Conservation (phyloP, 345 rosid genomes). For the Acer negundo region DNA sequence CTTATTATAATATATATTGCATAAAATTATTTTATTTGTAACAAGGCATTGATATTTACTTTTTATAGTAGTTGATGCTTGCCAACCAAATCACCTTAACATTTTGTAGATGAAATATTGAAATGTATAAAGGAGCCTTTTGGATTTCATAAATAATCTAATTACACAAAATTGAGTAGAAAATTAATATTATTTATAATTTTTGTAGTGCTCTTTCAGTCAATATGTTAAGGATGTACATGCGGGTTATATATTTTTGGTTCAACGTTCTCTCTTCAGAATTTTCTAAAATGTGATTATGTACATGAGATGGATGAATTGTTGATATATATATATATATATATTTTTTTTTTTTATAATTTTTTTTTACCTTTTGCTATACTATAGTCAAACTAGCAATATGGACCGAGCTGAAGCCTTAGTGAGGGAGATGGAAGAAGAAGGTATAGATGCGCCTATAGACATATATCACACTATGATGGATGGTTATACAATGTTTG, state of each 20-base stretch:
- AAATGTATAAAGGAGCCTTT: background rate
- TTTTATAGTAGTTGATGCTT: background rate
- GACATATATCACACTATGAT: constrained; percentile 96
- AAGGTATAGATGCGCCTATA: constrained; percentile 93
- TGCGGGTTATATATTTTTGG: background rate
- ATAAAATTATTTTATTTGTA: background rate
- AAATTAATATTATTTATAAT: constrained; percentile 1
- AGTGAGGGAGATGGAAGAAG: constrained; percentile 96
- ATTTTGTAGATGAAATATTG: background rate
- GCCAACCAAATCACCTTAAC: background rate
- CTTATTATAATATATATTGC: background rate
- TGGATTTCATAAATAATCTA: background rate
- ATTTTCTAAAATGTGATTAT: background rate
- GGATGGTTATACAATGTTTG: constrained; percentile 89
- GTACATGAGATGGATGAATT: background rate
- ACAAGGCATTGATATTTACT: background rate
- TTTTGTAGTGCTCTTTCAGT: background rate
- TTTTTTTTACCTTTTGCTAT: constrained; percentile 9
- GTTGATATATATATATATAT: background rate
- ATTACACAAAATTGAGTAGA: background rate
- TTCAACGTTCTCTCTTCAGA: background rate
- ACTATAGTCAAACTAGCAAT: constrained; percentile 66
- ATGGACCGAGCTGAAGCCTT: constrained; percentile 86
- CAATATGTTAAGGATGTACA: background rate
- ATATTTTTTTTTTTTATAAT: background rate